Conservation (phyloP, 257 asterid species). For the Petrea volubilis region DNA sequence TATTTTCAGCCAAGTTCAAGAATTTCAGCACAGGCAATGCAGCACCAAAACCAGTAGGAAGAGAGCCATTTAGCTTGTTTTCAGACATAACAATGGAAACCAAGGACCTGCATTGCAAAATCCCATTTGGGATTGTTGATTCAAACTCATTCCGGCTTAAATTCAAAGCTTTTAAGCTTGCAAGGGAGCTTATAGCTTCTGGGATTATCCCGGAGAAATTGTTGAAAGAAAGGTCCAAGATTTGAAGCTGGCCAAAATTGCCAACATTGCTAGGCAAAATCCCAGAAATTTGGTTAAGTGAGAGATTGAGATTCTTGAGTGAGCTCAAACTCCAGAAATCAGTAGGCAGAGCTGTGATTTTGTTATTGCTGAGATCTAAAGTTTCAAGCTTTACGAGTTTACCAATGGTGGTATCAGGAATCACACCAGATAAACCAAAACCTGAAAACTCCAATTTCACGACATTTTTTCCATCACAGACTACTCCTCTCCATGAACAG, state of each 20-base stretch:
- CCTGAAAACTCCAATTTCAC: slow-evolving; percentile 55
- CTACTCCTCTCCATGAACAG: slow-evolving; percentile 79
- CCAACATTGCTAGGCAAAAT: slow-evolving; percentile 67
- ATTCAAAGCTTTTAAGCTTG: slow-evolving; percentile 52
- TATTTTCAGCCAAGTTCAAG: slow-evolving; percentile 75
- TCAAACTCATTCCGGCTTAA: slow-evolving; percentile 58
- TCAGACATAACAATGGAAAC: slow-evolving; percentile 60
- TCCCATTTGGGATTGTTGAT: slow-evolving; percentile 59
- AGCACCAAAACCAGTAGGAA: slow-evolving; percentile 63
- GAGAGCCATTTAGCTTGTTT: slow-evolving; percentile 60
- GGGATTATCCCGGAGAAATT: slow-evolving; percentile 68
- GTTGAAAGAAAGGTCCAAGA: slow-evolving; percentile 79
- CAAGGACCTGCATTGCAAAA: slow-evolving; percentile 57
- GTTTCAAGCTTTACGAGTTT: slow-evolving; percentile 61
- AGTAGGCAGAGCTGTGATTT: slow-evolving; percentile 68
- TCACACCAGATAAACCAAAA: slow-evolving; percentile 70
- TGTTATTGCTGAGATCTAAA: slow-evolving; percentile 86
- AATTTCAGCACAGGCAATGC: slow-evolving; percentile 52
- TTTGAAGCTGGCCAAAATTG: slow-evolving; percentile 71
- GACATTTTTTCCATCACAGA: slow-evolving; percentile 61
- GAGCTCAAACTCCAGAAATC: slow-evolving; percentile 92
- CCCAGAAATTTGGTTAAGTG: slow-evolving; percentile 63
- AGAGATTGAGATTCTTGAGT: slow-evolving; percentile 76
- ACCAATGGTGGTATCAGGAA: slow-evolving; percentile 83
- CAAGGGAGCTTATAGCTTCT: slow-evolving; percentile 71